Conservation (phyloP, 345 rosid genomes). For the Crucihimalaya himalaica region DNA sequence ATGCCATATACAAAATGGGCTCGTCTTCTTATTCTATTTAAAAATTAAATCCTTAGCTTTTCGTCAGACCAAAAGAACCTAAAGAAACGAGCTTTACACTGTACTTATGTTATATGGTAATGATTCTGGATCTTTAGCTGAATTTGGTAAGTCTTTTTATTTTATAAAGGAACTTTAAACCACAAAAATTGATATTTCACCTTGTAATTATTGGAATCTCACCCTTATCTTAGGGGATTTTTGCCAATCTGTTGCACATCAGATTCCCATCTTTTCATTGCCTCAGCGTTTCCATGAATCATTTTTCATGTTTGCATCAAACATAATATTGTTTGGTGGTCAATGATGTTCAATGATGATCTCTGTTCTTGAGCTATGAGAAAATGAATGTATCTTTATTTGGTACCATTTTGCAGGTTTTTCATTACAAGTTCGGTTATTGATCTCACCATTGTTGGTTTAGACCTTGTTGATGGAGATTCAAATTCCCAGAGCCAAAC, state of each 20-base stretch:
- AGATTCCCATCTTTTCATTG: not conserved
- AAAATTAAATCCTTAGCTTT: slow-evolving; percentile 5
- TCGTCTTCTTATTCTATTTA: not conserved
- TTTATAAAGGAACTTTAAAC: not conserved
- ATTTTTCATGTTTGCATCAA: not conserved
- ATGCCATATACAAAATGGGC: slow-evolving; percentile 2
- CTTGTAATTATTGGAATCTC: not conserved
- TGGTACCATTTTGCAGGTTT: slow-evolving; percentile 59
- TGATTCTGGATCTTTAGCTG: slow-evolving; percentile 29
- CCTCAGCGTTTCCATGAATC: not conserved
- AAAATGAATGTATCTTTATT: not conserved
- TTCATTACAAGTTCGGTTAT: slow-evolving; percentile 88
- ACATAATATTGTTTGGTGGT: slow-evolving; percentile 1
- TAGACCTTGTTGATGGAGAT: slow-evolving; percentile 81
- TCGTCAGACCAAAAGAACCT: slow-evolving; percentile 10
- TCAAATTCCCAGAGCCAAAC: slow-evolving; percentile 63
- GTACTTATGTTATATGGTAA: slow-evolving; percentile 24
- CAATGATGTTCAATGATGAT: too few species aligned
- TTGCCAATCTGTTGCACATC: not conserved
- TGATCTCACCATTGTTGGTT: slow-evolving; percentile 87
- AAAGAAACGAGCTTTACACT: slow-evolving; percentile 28
- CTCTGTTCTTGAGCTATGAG: not conserved
- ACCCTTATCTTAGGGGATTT: not conserved
- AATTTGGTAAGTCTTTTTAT: slow-evolving; percentile 22
- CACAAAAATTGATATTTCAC: not conserved